phyloP scores from a whole-genome alignment of 2,329 filamentous ascomycete genomes.

The Pseudogymnoascus sp. region DNA sequence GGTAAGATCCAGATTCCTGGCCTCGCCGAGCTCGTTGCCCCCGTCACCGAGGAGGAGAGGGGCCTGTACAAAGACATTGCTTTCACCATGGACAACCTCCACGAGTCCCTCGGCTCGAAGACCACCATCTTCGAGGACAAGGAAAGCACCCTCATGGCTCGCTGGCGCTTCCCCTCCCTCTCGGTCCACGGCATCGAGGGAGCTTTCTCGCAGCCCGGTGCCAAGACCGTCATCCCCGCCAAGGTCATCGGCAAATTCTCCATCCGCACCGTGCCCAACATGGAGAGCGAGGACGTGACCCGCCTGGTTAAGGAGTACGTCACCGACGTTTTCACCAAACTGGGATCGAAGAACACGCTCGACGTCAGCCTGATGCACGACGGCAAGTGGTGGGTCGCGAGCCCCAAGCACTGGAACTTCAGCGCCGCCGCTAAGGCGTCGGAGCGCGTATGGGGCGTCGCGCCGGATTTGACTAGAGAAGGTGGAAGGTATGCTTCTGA shows the following conservation, averaged over 20 bases:
- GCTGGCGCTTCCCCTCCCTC: slow-evolving; percentile 90
- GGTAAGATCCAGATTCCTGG: slow-evolving; percentile 95
- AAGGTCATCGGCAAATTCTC: slow-evolving; percentile 98
- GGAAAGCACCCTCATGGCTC: slow-evolving; percentile 86
- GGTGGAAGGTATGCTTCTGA: slow-evolving; percentile 63
- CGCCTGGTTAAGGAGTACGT: slow-evolving; percentile 76
- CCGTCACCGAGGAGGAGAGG: slow-evolving; percentile 78
- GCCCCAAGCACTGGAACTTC: slow-evolving; percentile 99
- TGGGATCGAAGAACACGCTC: slow-evolving; percentile 86
- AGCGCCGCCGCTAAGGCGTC: slow-evolving; percentile 90
- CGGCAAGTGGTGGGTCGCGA: slow-evolving; percentile 98
- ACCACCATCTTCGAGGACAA: slow-evolving; percentile 84
- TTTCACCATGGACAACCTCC: slow-evolving; percentile 93
- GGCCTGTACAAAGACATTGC: slow-evolving; percentile 80
- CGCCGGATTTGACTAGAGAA: slow-evolving; percentile 92
- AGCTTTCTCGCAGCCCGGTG: slow-evolving; percentile 84
- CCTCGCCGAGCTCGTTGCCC: slow-evolving; percentile 85
- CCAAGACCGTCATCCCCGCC: slow-evolving; percentile 97
- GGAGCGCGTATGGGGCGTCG: slow-evolving; percentile 84
- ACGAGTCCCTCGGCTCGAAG: slow-evolving; percentile 82
- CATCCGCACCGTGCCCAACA: slow-evolving; percentile 93
- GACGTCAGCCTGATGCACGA: slow-evolving; percentile 75
- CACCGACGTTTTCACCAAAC: slow-evolving; percentile 73
- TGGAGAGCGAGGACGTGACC: slow-evolving; percentile 89
- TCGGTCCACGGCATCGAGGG: slow-evolving; percentile 94